These are phyloP conservation scores for Pezicula neosporulosa DNA, from an alignment of 2,329 filamentous ascomycete species.

Conservation along the genomic window DNA sequence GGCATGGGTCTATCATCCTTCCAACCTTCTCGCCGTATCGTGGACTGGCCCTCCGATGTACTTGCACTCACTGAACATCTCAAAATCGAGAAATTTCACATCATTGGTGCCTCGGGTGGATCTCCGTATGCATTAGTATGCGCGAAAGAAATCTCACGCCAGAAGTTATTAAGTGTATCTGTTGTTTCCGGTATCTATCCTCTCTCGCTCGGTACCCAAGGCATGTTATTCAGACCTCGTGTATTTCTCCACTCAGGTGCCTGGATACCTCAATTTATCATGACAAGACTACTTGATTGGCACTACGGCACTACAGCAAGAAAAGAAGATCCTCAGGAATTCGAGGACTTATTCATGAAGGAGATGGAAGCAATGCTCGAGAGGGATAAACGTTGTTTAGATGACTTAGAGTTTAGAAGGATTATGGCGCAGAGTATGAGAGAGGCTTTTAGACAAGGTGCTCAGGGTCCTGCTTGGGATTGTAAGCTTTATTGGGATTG, in stretches of 20 bases:
- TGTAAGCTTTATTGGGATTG: constrained; percentile 5
- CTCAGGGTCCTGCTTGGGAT: constrained; percentile 8
- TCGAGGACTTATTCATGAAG: constrained; percentile 9
- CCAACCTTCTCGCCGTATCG: constrained; percentile 20
- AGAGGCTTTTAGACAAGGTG: constrained; percentile 10
- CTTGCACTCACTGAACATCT: constrained; percentile 36
- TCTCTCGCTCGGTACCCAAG: constrained; percentile 2
- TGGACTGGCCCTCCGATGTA: constrained; percentile 41
- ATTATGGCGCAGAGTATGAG: constrained; percentile 6
- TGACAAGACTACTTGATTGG: constrained; percentile 7
- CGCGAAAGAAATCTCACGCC: constrained; percentile 29
- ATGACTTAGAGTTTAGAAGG: constrained; percentile 6
- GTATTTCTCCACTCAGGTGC: constrained; percentile 1
- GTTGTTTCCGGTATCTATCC: constrained; percentile 11
- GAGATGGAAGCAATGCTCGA: constrained; percentile 2
- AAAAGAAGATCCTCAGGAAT: constrained; percentile 4
- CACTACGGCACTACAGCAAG: constrained; percentile 4
- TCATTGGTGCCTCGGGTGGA: constrained; percentile 42
- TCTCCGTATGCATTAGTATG: constrained; percentile 44
- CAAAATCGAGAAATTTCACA: constrained; percentile 34
- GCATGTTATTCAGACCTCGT: constrained; percentile 5
- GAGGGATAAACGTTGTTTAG: constrained; percentile 7
- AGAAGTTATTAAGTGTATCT: constrained; percentile 1
- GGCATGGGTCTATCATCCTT: constrained; percentile 38
- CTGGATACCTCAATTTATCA: constrained; percentile 1